Evolutionary conservation across 345 rosid species (phyloP).

Genomic region (Eucalyptus tenuipes): DNA sequence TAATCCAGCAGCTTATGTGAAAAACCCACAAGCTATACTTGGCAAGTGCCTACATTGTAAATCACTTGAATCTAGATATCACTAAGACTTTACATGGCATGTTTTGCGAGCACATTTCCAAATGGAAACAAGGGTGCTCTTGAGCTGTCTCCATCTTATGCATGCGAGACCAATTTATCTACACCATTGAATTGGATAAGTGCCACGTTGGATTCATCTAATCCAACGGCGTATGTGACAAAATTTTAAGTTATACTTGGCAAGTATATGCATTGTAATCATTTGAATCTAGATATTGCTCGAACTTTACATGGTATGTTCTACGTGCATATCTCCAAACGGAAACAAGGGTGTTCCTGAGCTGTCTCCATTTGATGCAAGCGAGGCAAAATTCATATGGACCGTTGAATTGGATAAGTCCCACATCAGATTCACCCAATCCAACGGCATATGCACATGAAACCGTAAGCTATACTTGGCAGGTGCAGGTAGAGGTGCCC

Average conservation of each 20-base stretch:
- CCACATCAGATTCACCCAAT: not conserved
- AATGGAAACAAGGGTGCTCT: not conserved
- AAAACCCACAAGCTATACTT: not conserved
- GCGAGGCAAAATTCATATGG: not conserved
- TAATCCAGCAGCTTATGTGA: fast-evolving
- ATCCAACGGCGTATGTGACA: not conserved
- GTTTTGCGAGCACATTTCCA: not conserved
- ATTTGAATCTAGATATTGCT: not conserved
- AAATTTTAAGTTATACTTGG: not conserved
- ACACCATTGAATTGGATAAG: not conserved
- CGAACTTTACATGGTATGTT: not conserved
- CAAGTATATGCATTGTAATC: too few species aligned
- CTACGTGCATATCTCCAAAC: not conserved
- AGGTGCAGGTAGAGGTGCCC: not conserved
- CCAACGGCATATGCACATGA: not conserved
- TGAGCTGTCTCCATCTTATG: not conserved
- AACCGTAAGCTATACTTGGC: not conserved
- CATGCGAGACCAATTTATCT: not conserved
- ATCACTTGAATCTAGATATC: not conserved
- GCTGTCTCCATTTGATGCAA: not conserved
- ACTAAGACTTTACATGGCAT: not conserved
- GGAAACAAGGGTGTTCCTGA: not conserved
- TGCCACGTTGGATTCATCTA: not conserved
- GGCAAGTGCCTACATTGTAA: not conserved
- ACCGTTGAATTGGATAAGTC: not conserved